Evolutionary conservation across 257 asterid genomes (phyloP).

Genomic region (Petrea volubilis): DNA sequence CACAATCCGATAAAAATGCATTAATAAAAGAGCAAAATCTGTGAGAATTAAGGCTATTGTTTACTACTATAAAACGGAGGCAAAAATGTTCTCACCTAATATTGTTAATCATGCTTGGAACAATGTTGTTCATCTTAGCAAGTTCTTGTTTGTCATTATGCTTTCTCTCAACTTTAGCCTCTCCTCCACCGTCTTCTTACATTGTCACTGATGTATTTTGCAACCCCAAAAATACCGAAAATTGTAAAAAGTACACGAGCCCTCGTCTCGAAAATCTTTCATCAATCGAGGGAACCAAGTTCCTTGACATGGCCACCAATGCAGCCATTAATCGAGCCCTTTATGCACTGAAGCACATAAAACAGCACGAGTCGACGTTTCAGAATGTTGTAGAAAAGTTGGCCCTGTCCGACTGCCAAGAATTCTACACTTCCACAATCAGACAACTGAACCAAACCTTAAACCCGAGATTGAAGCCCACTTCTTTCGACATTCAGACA

Average conservation of each 20-base stretch:
- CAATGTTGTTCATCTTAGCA: neutral
- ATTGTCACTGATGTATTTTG: neutral
- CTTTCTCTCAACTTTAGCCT: neutral
- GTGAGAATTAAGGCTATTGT: too few relatives aligned
- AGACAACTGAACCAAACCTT: conserved; percentile 11
- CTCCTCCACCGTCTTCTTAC: neutral
- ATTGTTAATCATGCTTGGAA: neutral
- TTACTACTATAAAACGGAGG: too few relatives aligned
- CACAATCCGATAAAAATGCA: neutral
- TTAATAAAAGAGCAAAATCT: neutral
- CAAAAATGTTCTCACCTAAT: too few relatives aligned
- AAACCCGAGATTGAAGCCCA: neutral
- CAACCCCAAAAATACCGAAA: neutral
- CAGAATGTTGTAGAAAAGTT: neutral
- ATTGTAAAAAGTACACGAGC: neutral
- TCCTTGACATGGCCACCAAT: neutral
- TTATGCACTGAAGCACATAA: neutral
- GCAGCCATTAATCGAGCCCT: neutral
- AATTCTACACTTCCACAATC: conserved; percentile 14
- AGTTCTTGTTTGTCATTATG: neutral
- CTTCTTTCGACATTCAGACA: conserved; percentile 2
- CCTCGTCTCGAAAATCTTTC: neutral
- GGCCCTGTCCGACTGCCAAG: neutral
- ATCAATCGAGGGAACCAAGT: neutral
- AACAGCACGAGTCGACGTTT: neutral